These are phyloP conservation scores for Xylaria longipes DNA, from an alignment of 495 filamentous ascomycete species.

Conservation along the genomic window DNA sequence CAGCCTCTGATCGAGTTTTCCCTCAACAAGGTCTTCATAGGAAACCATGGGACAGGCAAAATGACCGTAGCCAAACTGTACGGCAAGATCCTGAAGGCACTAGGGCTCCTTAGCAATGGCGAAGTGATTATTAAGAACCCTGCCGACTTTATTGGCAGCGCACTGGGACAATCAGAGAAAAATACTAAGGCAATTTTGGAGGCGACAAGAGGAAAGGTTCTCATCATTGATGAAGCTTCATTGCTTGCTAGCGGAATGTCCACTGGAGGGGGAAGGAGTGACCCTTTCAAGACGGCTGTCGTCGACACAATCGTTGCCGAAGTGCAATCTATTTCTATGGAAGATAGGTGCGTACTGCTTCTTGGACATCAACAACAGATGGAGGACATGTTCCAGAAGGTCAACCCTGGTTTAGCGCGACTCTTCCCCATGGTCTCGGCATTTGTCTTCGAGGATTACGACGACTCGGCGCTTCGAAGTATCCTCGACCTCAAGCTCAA, in stretches of 20 bases:
- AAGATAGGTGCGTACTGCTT: slow-evolving; percentile 79
- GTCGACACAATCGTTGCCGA: slow-evolving; percentile 85
- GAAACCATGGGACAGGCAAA: slow-evolving; percentile 77
- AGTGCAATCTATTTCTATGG: slow-evolving; percentile 76
- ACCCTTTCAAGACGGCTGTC: slow-evolving; percentile 69
- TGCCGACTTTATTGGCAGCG: slow-evolving; percentile 71
- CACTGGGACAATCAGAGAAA: slow-evolving; percentile 70
- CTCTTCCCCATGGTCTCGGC: slow-evolving; percentile 70
- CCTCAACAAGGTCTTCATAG: slow-evolving; percentile 72
- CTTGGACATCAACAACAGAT: slow-evolving; percentile 82
- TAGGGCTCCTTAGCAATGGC: slow-evolving; percentile 65
- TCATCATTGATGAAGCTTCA: slow-evolving; percentile 84
- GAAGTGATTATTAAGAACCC: slow-evolving; percentile 75
- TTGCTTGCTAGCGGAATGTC: slow-evolving; percentile 63
- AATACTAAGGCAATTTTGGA: slow-evolving; percentile 75
- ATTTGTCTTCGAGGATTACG: slow-evolving; percentile 77
- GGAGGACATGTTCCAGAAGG: slow-evolving; percentile 78
- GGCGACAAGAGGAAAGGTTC: slow-evolving; percentile 67
- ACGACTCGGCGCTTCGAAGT: slow-evolving; percentile 58
- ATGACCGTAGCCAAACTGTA: slow-evolving; percentile 78
- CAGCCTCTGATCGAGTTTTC: slow-evolving; percentile 59
- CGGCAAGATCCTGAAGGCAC: slow-evolving; percentile 65
- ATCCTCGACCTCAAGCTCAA: slow-evolving; percentile 67
- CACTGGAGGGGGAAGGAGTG: slow-evolving; percentile 56
- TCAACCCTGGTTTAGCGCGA: slow-evolving; percentile 75